phyloP scores from a whole-genome alignment of 2,329 filamentous ascomycete genomes.

The Cladosporium oxysporum region DNA sequence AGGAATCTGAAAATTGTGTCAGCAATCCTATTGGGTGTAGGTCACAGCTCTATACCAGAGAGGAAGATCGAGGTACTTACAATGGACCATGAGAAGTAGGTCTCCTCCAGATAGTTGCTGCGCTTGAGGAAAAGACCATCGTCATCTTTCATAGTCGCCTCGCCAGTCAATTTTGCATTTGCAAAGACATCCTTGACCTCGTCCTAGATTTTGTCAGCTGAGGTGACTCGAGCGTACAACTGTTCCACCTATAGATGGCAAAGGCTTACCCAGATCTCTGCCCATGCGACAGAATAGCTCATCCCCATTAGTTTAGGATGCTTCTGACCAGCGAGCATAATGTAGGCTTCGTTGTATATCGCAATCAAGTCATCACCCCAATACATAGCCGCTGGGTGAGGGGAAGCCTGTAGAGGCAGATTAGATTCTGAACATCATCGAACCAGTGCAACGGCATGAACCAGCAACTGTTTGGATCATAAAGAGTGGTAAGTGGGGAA shows the following conservation, averaged over 20 bases:
- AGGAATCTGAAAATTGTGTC: slow-evolving; percentile 54
- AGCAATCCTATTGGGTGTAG: neutral
- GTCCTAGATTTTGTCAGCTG: slow-evolving; percentile 33
- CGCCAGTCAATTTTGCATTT: slow-evolving; percentile 67
- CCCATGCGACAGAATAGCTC: slow-evolving; percentile 67
- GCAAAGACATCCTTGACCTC: slow-evolving; percentile 69
- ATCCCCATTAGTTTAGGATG: slow-evolving; percentile 76
- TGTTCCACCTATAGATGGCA: neutral
- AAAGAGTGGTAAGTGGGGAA: neutral
- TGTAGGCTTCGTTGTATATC: slow-evolving; percentile 73
- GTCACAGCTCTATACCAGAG: neutral
- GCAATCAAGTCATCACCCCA: slow-evolving; percentile 71
- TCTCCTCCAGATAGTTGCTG: slow-evolving; percentile 71
- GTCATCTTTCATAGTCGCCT: slow-evolving; percentile 83
- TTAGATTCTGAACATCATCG: neutral
- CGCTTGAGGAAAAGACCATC: slow-evolving; percentile 73
- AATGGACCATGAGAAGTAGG: slow-evolving; percentile 81
- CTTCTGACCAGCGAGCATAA: slow-evolving; percentile 71
- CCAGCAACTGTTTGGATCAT: neutral
- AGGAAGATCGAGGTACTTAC: neutral
- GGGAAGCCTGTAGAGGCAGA: slow-evolving; percentile 54
- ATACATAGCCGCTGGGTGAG: slow-evolving; percentile 60
- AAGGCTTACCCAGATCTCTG: slow-evolving; percentile 64
- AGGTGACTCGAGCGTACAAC: neutral
- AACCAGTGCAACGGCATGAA: neutral